These are phyloP conservation scores for Lichtheimia ramosa DNA, from an alignment of 371 early-diverging fungal genomes.

Conservation along the genomic window DNA sequence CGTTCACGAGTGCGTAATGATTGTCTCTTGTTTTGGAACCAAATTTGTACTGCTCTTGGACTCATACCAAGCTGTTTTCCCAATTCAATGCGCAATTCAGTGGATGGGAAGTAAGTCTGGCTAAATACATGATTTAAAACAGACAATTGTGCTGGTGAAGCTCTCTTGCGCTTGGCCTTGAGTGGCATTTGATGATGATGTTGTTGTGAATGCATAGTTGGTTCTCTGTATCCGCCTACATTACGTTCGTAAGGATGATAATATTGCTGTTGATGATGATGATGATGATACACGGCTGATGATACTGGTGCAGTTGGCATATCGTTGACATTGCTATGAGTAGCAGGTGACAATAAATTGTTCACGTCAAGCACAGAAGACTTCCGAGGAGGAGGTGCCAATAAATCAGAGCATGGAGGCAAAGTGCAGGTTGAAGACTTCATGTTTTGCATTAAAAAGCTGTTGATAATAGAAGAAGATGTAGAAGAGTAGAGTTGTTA, in stretches of 20 bases:
- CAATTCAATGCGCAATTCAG: conserved; percentile 80
- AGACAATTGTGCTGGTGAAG: conserved; percentile 48
- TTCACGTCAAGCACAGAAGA: conserved; percentile 6
- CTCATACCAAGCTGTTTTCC: conserved; percentile 88
- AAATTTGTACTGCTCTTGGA: conserved; percentile 81
- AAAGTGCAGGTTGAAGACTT: conserved; percentile 23
- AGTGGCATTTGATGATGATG: conserved; percentile 18
- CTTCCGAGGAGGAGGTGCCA: conserved; percentile 9
- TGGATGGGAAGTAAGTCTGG: conserved; percentile 61
- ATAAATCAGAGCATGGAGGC: conserved; percentile 39
- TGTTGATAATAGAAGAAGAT: neutral
- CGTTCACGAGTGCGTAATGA: conserved; percentile 50
- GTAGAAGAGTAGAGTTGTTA: conserved; percentile 1
- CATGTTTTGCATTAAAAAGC: neutral
- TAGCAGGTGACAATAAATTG: neutral
- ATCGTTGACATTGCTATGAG: too few species aligned
- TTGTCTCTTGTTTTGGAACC: conserved; percentile 95
- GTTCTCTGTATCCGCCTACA: too few species aligned
- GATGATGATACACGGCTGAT: conserved; percentile 1
- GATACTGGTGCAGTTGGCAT: neutral
- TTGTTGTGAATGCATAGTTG: neutral
- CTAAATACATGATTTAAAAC: conserved; percentile 55
- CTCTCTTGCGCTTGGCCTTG: conserved; percentile 51
- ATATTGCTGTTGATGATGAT: conserved; percentile 8
- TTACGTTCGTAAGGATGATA: neutral